Evolutionary conservation across 345 rosid genomes (phyloP).

Genomic region (Luvunga scandens): DNA sequence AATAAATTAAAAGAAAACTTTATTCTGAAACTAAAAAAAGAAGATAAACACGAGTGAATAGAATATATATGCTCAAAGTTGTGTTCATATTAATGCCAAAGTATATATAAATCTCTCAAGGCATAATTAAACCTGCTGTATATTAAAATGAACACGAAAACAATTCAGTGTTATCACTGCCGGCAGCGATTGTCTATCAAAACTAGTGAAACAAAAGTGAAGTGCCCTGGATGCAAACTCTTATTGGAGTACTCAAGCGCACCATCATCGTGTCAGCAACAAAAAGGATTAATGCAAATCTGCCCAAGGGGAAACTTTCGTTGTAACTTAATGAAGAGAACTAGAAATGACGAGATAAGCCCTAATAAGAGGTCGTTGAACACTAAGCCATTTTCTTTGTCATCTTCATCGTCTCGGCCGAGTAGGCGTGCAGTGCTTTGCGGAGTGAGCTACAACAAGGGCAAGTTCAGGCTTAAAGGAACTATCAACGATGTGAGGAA

Average conservation of each 20-base stretch:
- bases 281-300: background rate
- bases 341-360: background rate
- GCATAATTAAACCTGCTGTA: background rate
- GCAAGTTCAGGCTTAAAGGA: constrained; percentile 49
- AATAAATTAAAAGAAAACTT: no score
- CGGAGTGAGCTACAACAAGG: constrained; percentile 40
- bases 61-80: background rate
- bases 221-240: background rate
- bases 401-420: background rate
- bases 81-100: background rate
- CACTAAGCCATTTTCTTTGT: background rate
- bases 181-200: background rate
- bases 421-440: constrained; percentile 49
- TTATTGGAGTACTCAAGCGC: background rate
- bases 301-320: background rate
- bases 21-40: no score
- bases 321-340: background rate
- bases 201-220: background rate
- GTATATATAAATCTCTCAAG: no score
- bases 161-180: background rate
- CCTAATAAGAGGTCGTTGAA: constrained; percentile 10
- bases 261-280: background rate
- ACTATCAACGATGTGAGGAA: constrained; percentile 46
- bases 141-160: background rate
- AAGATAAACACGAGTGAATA: no score